Evolutionary conservation across 2,329 filamentous ascomycete species (phyloP).

Genomic region (Amauroascus niger): DNA sequence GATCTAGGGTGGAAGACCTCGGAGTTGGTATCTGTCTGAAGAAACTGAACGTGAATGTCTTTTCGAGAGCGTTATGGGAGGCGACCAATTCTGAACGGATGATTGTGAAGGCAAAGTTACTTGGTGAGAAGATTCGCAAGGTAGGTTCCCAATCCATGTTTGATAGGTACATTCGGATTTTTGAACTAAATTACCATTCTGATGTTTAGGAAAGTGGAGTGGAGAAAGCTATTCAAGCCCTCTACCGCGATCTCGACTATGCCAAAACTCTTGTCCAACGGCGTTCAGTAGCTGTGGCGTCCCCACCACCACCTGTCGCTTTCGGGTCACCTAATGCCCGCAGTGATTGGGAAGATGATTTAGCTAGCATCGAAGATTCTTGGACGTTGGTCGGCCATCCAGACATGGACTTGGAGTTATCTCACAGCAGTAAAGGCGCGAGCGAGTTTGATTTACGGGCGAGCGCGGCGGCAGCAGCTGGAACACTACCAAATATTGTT

Average conservation of each 20-base stretch:
- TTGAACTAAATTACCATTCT: background rate
- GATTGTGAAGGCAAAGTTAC: constrained; percentile 69
- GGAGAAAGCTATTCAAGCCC: constrained; percentile 76
- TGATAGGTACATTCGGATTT: background rate
- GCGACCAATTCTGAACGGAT: constrained; percentile 83
- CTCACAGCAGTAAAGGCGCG: constrained; percentile 1
- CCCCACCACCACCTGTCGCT: constrained; percentile 12
- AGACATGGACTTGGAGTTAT: constrained; percentile 7
- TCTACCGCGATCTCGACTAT: constrained; percentile 93
- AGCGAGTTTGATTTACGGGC: constrained; percentile 11
- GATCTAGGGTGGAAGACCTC: constrained; percentile 76
- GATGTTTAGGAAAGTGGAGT: constrained; percentile 69
- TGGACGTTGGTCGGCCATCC: constrained; percentile 77
- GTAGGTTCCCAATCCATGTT: constrained; percentile 40
- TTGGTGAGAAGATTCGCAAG: constrained; percentile 80
- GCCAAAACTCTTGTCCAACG: constrained; percentile 73
- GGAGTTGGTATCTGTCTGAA: constrained; percentile 84
- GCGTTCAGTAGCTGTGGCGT: constrained; percentile 28
- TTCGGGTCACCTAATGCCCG: constrained; percentile 29
- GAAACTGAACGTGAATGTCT: constrained; percentile 77
- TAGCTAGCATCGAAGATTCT: constrained; percentile 65
- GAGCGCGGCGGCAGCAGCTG: constrained; percentile 10
- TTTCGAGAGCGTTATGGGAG: constrained; percentile 82
- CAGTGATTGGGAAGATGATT: constrained; percentile 36
- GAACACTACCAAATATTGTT: constrained; percentile 2